Conservation (phyloP, 164 flowering plant species). For the Dillenia turbinata region DNA sequence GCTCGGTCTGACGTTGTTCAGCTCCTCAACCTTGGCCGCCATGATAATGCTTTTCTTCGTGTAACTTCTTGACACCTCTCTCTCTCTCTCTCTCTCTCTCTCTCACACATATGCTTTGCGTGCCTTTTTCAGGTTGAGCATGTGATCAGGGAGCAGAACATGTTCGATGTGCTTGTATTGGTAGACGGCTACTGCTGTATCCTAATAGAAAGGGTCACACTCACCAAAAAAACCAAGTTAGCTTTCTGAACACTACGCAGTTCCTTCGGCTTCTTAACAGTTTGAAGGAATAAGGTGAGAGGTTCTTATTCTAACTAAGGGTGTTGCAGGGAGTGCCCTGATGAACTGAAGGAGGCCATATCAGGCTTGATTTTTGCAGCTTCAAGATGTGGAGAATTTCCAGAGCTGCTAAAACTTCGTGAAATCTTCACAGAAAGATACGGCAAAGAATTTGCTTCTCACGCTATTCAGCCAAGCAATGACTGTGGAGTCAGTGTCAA, state of each 20-base stretch:
- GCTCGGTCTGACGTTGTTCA: constrained; percentile 59
- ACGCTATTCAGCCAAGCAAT: constrained; percentile 64
- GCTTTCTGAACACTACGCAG: constrained; percentile 2
- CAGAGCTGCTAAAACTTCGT: constrained; percentile 80
- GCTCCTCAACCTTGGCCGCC: constrained; percentile 59
- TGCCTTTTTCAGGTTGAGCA: constrained; percentile 47
- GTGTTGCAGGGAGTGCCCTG: constrained; percentile 63
- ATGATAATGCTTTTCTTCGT: constrained; percentile 72
- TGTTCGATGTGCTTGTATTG: constrained; percentile 51
- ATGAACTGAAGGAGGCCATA: constrained; percentile 67
- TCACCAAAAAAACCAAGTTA: constrained; percentile 36
- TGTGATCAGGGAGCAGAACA: constrained; percentile 69
- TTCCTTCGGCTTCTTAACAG: too few relatives aligned
- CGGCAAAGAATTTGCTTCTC: constrained; percentile 69
- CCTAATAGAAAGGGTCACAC: constrained; percentile 28
- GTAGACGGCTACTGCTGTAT: constrained; percentile 53
- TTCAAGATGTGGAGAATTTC: constrained; percentile 83
- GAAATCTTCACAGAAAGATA: constrained; percentile 39
- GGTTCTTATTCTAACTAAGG: too few relatives aligned
- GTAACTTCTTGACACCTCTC: constrained; percentile 23
- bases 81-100: constrained; percentile 1
- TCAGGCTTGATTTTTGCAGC: constrained; percentile 62
- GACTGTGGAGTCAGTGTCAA: constrained; percentile 59
- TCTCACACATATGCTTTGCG: background rate
- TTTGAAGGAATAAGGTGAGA: too few relatives aligned